Percentiles rank a stretch among this genome's conserved stretches.
These are phyloP conservation scores for Eucalyptus lansdowneana DNA, from an alignment of 345 rosid species.

Conservation along the genomic window DNA sequence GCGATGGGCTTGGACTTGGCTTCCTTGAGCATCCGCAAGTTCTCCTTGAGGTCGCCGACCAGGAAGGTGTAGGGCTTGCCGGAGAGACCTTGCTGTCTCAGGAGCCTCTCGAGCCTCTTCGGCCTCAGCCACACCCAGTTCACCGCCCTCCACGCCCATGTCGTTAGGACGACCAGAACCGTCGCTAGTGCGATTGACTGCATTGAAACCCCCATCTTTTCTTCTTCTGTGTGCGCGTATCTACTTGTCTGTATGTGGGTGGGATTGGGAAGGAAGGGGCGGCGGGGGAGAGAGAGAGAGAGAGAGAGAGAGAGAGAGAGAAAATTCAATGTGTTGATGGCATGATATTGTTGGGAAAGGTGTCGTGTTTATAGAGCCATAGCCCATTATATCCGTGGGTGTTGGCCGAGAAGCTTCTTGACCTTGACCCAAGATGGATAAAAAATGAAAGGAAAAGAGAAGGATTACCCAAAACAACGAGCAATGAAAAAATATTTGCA, in stretches of 20 bases:
- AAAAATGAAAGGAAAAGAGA: neutral
- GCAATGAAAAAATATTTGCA: neutral
- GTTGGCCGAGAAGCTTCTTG: neutral
- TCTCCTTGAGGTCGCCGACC: neutral
- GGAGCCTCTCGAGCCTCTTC: neutral
- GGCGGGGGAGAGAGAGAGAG: neutral
- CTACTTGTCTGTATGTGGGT: neutral
- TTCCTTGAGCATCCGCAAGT: neutral
- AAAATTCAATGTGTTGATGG: neutral
- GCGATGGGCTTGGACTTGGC: neutral
- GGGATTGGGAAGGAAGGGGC: neutral
- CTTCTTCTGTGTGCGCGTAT: neutral
- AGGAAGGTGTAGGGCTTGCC: neutral
- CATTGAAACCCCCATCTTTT: neutral
- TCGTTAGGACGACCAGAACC: neutral
- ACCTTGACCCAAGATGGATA: neutral
- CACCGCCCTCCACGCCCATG: neutral
- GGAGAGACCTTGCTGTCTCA: neutral
- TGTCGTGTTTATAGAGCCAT: neutral
- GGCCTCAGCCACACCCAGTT: slow-evolving; percentile 1
- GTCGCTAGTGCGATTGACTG: neutral
- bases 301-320: neutral
- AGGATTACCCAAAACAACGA: neutral
- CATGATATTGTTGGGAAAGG: neutral
- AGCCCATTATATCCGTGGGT: neutral